These are phyloP conservation scores for Starmerella bombicola DNA, from an alignment of 805 yeast species.

Conservation along the genomic window DNA sequence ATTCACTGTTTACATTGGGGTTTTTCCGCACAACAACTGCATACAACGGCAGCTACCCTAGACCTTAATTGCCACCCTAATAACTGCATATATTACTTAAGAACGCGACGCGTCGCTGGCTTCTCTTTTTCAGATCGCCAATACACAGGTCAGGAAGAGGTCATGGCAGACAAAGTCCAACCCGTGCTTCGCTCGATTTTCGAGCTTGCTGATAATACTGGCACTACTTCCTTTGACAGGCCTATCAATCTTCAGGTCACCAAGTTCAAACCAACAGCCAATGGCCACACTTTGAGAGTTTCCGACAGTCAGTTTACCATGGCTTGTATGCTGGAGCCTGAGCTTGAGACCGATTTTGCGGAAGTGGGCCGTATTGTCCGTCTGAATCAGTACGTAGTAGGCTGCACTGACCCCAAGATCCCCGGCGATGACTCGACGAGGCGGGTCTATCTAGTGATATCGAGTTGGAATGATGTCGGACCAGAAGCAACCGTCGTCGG, in stretches of 20 bases:
- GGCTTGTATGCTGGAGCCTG: slow-evolving; percentile 3
- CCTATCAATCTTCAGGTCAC: slow-evolving; percentile 14
- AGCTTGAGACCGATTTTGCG: slow-evolving; percentile 1
- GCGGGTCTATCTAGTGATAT: background rate
- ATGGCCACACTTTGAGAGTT: slow-evolving; percentile 3
- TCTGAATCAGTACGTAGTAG: background rate
- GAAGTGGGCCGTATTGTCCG: slow-evolving; percentile 7
- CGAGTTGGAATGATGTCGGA: background rate
- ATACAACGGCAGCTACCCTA: no score
- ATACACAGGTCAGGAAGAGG: background rate
- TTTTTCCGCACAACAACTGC: no score
- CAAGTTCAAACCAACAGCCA: slow-evolving; percentile 5
- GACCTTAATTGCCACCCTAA: no score
- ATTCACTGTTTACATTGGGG: no score
- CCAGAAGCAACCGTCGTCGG: background rate
- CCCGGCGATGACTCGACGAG: background rate
- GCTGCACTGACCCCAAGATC: slow-evolving; percentile 2
- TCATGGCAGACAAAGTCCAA: slow-evolving; percentile 10
- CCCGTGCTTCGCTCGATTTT: slow-evolving; percentile 9
- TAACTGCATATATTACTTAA: background rate
- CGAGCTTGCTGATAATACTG: slow-evolving; percentile 1
- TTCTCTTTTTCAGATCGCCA: background rate
- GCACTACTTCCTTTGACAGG: background rate
- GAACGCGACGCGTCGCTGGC: background rate
- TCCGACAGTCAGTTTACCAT: slow-evolving; percentile 10